Percentiles rank a stretch among this genome's conserved stretches.
phyloP scores from a whole-genome alignment of 768 basidiomycete genomes.

The Leccinum broughii region DNA sequence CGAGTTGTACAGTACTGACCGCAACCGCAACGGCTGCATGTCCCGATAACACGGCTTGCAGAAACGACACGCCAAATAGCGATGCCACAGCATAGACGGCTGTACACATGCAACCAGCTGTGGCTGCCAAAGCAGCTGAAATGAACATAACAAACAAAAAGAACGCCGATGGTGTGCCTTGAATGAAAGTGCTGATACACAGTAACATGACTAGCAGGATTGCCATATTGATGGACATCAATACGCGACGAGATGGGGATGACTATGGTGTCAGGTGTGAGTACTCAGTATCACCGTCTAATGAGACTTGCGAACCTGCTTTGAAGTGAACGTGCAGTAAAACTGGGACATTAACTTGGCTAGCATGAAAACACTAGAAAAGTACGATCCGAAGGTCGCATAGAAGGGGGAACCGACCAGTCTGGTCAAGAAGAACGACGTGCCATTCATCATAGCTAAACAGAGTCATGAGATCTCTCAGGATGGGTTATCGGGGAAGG shows the following conservation, averaged over 20 bases:
- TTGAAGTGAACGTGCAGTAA: slow-evolving; percentile 69
- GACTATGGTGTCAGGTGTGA: slow-evolving; percentile 41
- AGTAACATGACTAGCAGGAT: slow-evolving; percentile 57
- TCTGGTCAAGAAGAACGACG: slow-evolving; percentile 76
- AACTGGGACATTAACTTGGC: slow-evolving; percentile 70
- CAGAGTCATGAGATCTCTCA: slow-evolving; percentile 3
- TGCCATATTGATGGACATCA: slow-evolving; percentile 50
- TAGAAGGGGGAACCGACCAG: slow-evolving; percentile 60
- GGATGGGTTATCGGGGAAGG: not conserved
- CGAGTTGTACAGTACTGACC: slow-evolving; percentile 69
- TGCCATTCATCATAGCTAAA: slow-evolving; percentile 82
- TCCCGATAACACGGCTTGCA: slow-evolving; percentile 79
- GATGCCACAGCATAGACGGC: slow-evolving; percentile 80
- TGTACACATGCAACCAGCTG: slow-evolving; percentile 75
- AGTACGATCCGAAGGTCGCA: slow-evolving; percentile 62
- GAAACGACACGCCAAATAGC: slow-evolving; percentile 68
- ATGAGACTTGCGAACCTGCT: slow-evolving; percentile 49
- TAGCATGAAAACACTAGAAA: slow-evolving; percentile 62
- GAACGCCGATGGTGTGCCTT: slow-evolving; percentile 53
- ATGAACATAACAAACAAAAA: slow-evolving; percentile 65
- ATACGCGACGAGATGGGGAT: slow-evolving; percentile 58
- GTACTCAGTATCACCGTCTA: not conserved
- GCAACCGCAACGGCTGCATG: slow-evolving; percentile 85
- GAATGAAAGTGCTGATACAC: slow-evolving; percentile 64
- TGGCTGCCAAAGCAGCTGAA: slow-evolving; percentile 55